Evolutionary conservation across 1,284 basidiomycete species (phyloP), one percentile per base, ranked within the genome.

Genomic region (Papiliotrema terrestris): DNA sequence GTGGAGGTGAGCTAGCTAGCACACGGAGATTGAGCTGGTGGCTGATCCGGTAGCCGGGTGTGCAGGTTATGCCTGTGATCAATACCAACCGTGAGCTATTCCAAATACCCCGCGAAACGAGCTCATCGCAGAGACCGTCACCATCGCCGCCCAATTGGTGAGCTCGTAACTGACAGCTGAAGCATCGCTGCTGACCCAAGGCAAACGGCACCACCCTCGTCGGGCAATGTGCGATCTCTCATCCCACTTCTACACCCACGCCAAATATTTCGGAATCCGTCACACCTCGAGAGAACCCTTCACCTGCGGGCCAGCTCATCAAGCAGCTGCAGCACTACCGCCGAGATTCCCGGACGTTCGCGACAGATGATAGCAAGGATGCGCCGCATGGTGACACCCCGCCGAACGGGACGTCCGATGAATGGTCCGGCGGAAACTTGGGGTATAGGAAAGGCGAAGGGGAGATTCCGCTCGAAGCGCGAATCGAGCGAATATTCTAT

Each of bases 201-300:
- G 84, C 86, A 68, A 84, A 94, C 66, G 88, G 87, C 8, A 79
- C 82, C 35, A 84, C 83, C 48, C 83, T 98, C 25, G 86, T 97
- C 25, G 95, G 95, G 2, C 95, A 98, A 77, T 97, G 93, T 73
- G 91, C 96, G 70, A 97, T 98, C 62, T 96, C 92, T 0, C 95
- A 98, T 73, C 95, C 95, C 0, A 83, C 89, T 8, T 72, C 77
- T 38, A 64, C 64, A 0, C 54, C 62, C 11, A 59, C 60, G 11
- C 53, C 58, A 9, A 15, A 42, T 8, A 37, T 39, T 5, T 26
- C 57, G 22, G n/a, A 45, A 4, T 51, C 38, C 58, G 49, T 14
- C 44, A 68, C 48, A 13, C 52, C 49, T 36, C 15, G 26, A 13
- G 35, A 8, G 22, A 45, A 6, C 17, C 41, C 15, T 8, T 14